These are phyloP conservation scores for Paspalum notatum DNA, from an alignment of 176 grass and related monocot species.

Conservation along the genomic window DNA sequence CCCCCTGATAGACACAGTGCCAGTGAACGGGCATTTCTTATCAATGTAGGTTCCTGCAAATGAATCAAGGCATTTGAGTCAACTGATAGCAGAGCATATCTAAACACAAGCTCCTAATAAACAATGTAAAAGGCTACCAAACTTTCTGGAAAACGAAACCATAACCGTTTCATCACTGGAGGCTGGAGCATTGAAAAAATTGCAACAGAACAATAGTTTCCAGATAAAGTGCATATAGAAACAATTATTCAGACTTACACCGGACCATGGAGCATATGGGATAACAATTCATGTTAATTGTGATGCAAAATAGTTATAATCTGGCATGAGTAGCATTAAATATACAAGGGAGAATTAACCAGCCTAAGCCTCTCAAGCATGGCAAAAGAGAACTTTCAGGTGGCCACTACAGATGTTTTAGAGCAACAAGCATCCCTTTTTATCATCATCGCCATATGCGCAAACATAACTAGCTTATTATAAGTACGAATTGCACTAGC, in stretches of 20 bases:
- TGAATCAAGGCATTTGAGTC: neutral
- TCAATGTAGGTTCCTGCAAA: conserved; percentile 46
- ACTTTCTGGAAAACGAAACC: neutral
- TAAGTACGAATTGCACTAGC: neutral
- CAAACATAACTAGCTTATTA: neutral
- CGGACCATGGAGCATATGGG: neutral
- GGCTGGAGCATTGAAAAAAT: neutral
- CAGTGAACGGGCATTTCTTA: conserved; percentile 55
- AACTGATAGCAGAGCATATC: neutral
- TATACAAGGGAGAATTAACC: conserved; percentile 8
- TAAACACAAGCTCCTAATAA: neutral
- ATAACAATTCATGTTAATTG: neutral
- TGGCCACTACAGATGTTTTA: neutral
- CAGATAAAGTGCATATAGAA: neutral
- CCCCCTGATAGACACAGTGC: conserved; percentile 47
- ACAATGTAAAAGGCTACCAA: neutral
- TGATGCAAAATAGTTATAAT: neutral
- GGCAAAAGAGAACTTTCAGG: neutral
- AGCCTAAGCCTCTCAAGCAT: conserved; percentile 10
- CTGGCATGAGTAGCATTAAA: neutral
- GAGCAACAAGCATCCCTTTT: conserved; percentile 9
- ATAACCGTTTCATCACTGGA: neutral
- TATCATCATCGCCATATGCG: neutral
- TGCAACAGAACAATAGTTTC: neutral
- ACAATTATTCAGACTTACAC: no score